Evolutionary conservation across 1,284 basidiomycete species (phyloP).

Genomic region (Ustilago tritici): DNA sequence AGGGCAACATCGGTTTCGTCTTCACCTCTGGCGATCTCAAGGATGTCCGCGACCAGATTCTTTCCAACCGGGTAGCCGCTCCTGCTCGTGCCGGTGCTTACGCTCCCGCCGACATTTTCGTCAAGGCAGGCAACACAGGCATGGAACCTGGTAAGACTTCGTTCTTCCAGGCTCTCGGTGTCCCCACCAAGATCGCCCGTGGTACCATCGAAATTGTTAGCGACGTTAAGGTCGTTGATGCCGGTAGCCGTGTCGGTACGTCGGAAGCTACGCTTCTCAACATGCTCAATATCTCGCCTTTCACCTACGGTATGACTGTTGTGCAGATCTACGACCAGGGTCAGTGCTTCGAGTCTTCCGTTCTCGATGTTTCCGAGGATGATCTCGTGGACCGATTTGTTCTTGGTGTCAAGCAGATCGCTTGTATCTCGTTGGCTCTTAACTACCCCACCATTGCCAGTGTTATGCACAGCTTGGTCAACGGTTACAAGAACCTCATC

Average conservation of each 20-base stretch:
- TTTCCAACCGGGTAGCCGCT: slow-evolving; percentile 96
- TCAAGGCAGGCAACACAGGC: slow-evolving; percentile 97
- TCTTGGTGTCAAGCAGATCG: slow-evolving; percentile 93
- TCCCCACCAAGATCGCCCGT: slow-evolving; percentile 99
- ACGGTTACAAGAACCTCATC: slow-evolving; percentile 96
- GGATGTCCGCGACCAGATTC: slow-evolving; percentile 90
- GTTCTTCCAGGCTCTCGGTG: slow-evolving; percentile 99
- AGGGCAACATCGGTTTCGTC: slow-evolving; percentile 99
- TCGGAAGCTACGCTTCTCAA: slow-evolving; percentile 98
- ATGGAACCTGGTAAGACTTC: slow-evolving; percentile 84
- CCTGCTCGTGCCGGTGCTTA: slow-evolving; percentile 98
- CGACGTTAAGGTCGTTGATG: slow-evolving; percentile 93
- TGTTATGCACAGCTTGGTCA: slow-evolving; percentile 92
- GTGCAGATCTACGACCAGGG: slow-evolving; percentile 72
- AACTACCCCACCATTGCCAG: slow-evolving; percentile 96
- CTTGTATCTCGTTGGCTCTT: slow-evolving; percentile 92
- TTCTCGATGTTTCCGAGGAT: slow-evolving; percentile 92
- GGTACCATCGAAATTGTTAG: slow-evolving; percentile 99
- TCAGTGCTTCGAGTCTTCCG: slow-evolving; percentile 78
- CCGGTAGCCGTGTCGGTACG: slow-evolving; percentile 90
- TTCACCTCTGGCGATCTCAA: slow-evolving; percentile 94
- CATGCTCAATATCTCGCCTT: slow-evolving; percentile 88
- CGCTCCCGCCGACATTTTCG: slow-evolving; percentile 89
- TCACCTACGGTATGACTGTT: slow-evolving; percentile 98
- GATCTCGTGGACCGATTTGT: slow-evolving; percentile 91